Percentiles rank a stretch among this genome's conserved stretches.
These are phyloP conservation scores for Nitzschia sp. DNA, from an alignment of 108 stramenopile genomes.

Conservation along the genomic window DNA sequence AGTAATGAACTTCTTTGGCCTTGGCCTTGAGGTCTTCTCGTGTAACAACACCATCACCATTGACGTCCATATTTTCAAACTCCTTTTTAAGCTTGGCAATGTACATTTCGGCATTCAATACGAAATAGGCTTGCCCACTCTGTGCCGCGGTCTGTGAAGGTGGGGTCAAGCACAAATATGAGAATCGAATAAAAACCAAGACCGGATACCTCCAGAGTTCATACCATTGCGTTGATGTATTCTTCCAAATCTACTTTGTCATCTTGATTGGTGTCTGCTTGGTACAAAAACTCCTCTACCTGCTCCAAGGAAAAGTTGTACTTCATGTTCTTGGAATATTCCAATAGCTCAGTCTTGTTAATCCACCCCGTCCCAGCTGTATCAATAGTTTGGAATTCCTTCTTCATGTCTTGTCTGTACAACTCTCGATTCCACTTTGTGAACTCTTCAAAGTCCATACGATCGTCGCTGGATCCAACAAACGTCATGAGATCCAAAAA, in stretches of 20 bases:
- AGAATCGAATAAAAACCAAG: not conserved
- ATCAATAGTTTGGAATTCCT: conserved; percentile 12
- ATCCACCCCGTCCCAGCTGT: conserved; percentile 10
- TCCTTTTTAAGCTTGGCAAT: conserved; percentile 5
- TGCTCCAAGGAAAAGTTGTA: conserved; percentile 6
- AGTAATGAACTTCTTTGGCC: conserved; percentile 12
- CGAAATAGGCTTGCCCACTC: conserved; percentile 13
- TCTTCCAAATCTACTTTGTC: conserved; percentile 10
- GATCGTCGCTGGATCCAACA: conserved; percentile 8
- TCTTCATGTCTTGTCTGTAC: conserved; percentile 12
- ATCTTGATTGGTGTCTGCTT: conserved; percentile 5
- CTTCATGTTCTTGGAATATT: conserved; percentile 1
- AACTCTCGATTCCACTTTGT: conserved; percentile 13
- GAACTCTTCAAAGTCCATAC: conserved; percentile 18
- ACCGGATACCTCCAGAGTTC: not conserved
- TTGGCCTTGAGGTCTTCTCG: not conserved
- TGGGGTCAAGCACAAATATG: not conserved
- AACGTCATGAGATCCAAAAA: not conserved
- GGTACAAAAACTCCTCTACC: conserved; percentile 12
- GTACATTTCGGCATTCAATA: conserved; percentile 16
- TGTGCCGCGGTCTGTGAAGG: conserved; percentile 2
- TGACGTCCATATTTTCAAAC: conserved; percentile 7
- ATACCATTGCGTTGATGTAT: conserved; percentile 11
- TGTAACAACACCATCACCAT: conserved; percentile 8
- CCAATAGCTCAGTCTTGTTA: conserved; percentile 7